Evolutionary conservation across 1,139 yeast genomes (phyloP), one percentile per base, ranked within the genome.

Genomic region (Kodamaea arcana): DNA sequence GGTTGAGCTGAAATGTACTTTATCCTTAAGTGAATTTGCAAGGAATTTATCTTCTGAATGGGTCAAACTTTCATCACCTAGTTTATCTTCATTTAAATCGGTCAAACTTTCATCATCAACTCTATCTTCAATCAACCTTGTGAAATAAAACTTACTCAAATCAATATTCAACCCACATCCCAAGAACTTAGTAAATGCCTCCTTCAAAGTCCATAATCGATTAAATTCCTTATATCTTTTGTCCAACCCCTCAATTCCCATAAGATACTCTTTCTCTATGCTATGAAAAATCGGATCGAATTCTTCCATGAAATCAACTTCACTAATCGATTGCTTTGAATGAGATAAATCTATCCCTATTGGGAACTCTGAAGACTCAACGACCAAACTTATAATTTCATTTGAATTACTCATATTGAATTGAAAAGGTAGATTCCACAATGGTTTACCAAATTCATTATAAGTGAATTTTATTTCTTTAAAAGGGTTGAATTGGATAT

Each of bases 191-290:
- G 82, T 71, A 44, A 76, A 81, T 23, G 84, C 75, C 50, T 83
- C 94, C 48, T 83, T 83, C 36, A 83, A 52, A 0, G 92, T 81
- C 94, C 92, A 83, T 23, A 72, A 63, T 33, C 75, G 77, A 22
- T 80, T 75, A 50, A 72, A 78, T 3, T 42, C 37, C 9, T 43
- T 50, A 44, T 68, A 68, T 30, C 60, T 34, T 2, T 37, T 16
- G 1, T 39, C 31, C 2, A 39, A 10, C 26, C 52, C 53, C 0
- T 30, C 29, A 3, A 52, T 38, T 1, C 10, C 24, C 10, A 40
- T 36, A 16, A 80, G 42, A 14, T 57, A 49, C 2, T 35, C 37
- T 8, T 51, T 47, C 48, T 82, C 90, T 0, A 33, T 28, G 0
- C 42, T 42, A 22, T 70, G 61, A 43, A 82, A 80, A 2, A 81